A percentile compares a stretch with the other conserved stretches of the same genome.
These are phyloP conservation scores for Salix caprea DNA, from an alignment of 345 rosid species.

Conservation along the genomic window DNA sequence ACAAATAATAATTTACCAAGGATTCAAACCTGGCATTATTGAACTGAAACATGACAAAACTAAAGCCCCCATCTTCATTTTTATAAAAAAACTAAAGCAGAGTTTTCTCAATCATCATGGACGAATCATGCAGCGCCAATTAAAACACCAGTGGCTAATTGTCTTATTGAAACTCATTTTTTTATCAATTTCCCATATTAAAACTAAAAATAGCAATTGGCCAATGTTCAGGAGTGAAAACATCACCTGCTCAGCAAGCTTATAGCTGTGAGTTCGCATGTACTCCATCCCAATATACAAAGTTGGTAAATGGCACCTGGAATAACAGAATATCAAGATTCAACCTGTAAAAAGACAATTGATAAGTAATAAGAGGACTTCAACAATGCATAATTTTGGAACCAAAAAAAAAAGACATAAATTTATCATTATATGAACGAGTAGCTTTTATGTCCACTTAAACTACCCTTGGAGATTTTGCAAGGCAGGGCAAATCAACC, in stretches of 20 bases:
- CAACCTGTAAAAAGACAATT: constrained; percentile 61
- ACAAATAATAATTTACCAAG: not conserved
- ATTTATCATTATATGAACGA: not conserved
- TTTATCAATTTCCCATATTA: not conserved
- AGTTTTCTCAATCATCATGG: not conserved
- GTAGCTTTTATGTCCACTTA: not conserved
- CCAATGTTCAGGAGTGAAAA: constrained; percentile 6
- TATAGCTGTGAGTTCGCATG: constrained; percentile 93
- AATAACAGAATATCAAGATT: constrained; percentile 73
- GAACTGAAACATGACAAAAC: not conserved
- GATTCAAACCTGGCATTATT: not conserved
- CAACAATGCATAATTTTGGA: constrained; percentile 3
- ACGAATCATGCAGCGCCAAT: not conserved
- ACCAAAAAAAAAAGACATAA: not conserved
- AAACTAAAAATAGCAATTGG: not conserved
- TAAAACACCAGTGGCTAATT: not conserved
- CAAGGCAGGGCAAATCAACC: not conserved
- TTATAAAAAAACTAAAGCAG: not conserved
- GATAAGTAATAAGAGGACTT: constrained; percentile 47
- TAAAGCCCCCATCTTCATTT: not conserved
- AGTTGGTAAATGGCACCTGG: constrained; percentile 98
- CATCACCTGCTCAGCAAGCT: constrained; percentile 95
- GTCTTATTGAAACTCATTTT: not conserved
- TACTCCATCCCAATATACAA: constrained; percentile 97
- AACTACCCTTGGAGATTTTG: not conserved